Percentiles rank a stretch among this genome's conserved stretches.
Evolutionary conservation across 306 rosid genomes (phyloP).

Genomic region (Prunus salicina): DNA sequence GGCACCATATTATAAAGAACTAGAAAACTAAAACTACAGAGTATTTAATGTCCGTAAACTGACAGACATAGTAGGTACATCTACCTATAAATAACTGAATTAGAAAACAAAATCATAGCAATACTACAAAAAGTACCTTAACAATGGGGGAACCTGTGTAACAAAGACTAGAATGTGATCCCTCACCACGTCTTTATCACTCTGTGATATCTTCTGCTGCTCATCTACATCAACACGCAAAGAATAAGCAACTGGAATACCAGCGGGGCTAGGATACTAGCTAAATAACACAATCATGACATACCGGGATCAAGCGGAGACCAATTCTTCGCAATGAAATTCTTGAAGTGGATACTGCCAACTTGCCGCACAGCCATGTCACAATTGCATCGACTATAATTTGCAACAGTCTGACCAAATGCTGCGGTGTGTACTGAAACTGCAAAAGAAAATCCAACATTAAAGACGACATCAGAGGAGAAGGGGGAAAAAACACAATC

Average conservation of each 20-base stretch:
- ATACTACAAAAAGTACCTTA: constrained; percentile 51
- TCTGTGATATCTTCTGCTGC: constrained; percentile 62
- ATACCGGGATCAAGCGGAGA: constrained; percentile 76
- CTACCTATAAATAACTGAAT: not conserved
- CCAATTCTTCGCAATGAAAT: constrained; percentile 91
- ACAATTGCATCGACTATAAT: constrained; percentile 78
- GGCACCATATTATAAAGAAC: not conserved
- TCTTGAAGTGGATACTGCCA: constrained; percentile 97
- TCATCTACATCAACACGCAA: constrained; percentile 47
- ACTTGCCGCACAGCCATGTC: constrained; percentile 91
- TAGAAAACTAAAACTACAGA: not conserved
- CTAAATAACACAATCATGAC: constrained; percentile 13
- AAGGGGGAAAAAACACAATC: not conserved
- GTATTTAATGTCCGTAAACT: not conserved
- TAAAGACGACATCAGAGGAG: not conserved
- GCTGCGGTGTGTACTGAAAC: constrained; percentile 91
- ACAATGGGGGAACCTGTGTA: constrained; percentile 76
- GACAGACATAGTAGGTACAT: not conserved
- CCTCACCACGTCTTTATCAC: constrained; percentile 83
- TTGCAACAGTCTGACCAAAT: constrained; percentile 84
- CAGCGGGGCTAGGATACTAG: not conserved
- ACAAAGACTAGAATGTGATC: constrained; percentile 78
- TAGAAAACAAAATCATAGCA: not conserved
- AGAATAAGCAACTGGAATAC: constrained; percentile 16
- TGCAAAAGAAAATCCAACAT: constrained; percentile 23